Base-by-base conservation (phyloP, 257 asterid genomes). In the Solanum stenotomum region DNA sequence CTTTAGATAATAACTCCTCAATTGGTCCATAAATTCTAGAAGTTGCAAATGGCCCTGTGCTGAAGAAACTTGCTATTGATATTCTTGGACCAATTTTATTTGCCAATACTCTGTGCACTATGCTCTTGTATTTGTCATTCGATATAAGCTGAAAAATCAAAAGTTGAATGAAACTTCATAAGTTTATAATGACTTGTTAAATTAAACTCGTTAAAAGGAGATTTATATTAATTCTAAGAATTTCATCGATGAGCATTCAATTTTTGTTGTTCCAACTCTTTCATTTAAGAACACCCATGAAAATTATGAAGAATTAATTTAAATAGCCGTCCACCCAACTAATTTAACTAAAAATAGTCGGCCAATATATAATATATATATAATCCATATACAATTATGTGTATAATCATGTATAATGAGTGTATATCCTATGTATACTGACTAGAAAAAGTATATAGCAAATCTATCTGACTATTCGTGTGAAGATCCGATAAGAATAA, bases 11-110 rank as follows among this genome's bases (percentile, higher is more conserved):
- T 90, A 95, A 37, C 87, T 94, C 96, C 90, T 91, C 34, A 10
- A 95, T 91, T 2, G 98, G 98, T 29, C 93, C 95, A n/a, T 92
- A 95, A 23, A 88, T 18, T 89, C 59, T 90, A 1, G 91, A 40
- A 0, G 93, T 86, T 18, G 92, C 87, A 85, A 56, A 23, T 34
- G 86, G 23, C 42, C 94, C 90, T 1, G 95, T 94, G 87, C 91
- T 44, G 44, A 93, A 93, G 87, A 95, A 94, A 91, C 95, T 91
- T 4, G 96, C 98, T 10, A 94, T 91, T 0, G 98, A 95, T 61
- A 90, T 88, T 85, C 98, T 88, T 44, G 98, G 96, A 1, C 94
- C 95, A 70, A 84, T 89, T 1, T 59, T 46, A 6, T 92, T 93
- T 34, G 96, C 96, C 75, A 93, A 3, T 1, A 94, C 95, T 88